phyloP scores from a whole-genome alignment of 2,329 filamentous ascomycete species.

The Orbilia brochopaga region DNA sequence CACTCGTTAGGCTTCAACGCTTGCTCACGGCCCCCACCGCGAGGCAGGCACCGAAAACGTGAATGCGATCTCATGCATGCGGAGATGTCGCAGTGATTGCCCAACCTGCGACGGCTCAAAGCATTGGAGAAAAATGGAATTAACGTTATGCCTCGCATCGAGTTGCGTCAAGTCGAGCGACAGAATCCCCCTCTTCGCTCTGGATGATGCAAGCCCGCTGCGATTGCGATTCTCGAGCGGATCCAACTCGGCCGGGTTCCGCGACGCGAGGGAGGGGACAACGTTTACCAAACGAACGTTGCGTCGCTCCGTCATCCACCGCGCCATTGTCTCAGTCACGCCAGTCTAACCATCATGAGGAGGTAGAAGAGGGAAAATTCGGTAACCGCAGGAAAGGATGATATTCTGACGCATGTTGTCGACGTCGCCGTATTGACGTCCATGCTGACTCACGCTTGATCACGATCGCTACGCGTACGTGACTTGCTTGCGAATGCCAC shows the following conservation, averaged over 20 bases:
- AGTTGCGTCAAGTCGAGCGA: too few relatives aligned
- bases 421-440: background rate
- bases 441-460: constrained; percentile 29
- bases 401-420: background rate
- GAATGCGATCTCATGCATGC: constrained; percentile 21
- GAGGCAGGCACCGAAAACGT: constrained; percentile 32
- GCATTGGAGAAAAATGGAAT: background rate
- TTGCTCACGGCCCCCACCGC: background rate
- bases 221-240: too few relatives aligned
- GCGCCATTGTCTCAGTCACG: too few relatives aligned
- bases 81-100: background rate
- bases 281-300: too few relatives aligned
- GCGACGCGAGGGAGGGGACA: too few relatives aligned
- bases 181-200: too few relatives aligned
- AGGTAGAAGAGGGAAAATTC: too few relatives aligned
- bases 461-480: background rate
- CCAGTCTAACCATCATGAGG: too few relatives aligned
- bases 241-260: too few relatives aligned
- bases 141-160: background rate
- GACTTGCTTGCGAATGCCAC: background rate
- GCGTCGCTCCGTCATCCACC: too few relatives aligned
- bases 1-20: constrained; percentile 31
- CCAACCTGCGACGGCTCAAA: background rate
- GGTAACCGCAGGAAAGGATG: constrained; percentile 9
- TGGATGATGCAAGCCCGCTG: too few relatives aligned